phyloP scores from a whole-genome alignment of 176 grass and related monocot species.

The Oryza meridionalis region DNA sequence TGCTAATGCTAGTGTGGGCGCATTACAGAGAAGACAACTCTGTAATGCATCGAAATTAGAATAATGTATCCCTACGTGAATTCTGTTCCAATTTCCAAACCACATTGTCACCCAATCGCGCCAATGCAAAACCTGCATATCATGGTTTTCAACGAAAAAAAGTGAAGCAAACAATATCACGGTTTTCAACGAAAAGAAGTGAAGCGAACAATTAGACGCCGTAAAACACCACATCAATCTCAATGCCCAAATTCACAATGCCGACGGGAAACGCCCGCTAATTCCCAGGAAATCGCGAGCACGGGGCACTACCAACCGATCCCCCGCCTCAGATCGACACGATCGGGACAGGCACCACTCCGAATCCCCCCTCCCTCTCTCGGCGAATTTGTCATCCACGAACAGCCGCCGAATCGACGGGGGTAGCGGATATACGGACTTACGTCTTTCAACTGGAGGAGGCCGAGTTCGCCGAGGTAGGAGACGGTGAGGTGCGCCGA shows the following conservation, averaged over 20 bases:
- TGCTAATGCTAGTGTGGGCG: neutral
- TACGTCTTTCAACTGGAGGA: constrained; percentile 99
- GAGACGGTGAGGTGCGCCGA: constrained; percentile 81
- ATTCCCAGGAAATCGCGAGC: constrained; percentile 16
- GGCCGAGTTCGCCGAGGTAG: constrained; percentile 89
- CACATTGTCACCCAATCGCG: neutral
- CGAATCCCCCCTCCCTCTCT: neutral
- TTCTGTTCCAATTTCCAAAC: neutral
- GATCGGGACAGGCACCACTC: neutral
- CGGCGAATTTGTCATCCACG: neutral
- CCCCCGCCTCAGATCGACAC: constrained; percentile 17
- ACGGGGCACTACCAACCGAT: neutral
- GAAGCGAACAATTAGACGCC: neutral
- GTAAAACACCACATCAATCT: neutral
- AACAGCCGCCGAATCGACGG: constrained; percentile 6
- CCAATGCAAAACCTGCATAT: constrained; percentile 3
- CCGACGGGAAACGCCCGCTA: neutral
- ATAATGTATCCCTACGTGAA: neutral
- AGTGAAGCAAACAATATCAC: neutral
- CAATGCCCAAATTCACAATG: constrained; percentile 32
- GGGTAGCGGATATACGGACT: neutral
- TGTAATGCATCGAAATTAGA: neutral
- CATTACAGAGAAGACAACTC: neutral
- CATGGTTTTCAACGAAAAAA: constrained; percentile 15
- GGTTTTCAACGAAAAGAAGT: constrained; percentile 6